Evolutionary conservation across 1,284 basidiomycete genomes (phyloP).

Genomic region (Boletus sp.): DNA sequence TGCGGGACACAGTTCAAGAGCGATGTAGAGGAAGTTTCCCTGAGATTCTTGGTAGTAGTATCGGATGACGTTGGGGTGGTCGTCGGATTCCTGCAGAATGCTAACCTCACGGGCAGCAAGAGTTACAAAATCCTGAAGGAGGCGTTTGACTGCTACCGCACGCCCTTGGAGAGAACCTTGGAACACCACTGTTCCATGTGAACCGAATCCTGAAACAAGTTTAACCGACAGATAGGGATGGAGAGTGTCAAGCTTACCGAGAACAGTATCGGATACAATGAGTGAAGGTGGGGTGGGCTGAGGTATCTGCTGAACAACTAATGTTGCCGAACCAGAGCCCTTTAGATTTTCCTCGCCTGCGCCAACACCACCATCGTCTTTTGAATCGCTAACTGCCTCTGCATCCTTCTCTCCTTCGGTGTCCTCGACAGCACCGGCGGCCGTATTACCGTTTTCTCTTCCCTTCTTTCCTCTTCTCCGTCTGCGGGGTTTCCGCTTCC

Average conservation of each 20-base stretch:
- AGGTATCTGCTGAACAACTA: constrained; percentile 27
- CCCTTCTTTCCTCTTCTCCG: constrained; percentile 49
- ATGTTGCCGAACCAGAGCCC: constrained; percentile 8
- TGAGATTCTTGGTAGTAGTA: constrained; percentile 97
- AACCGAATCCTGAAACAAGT: constrained; percentile 74
- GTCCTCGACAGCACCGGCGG: constrained; percentile 34
- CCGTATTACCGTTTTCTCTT: constrained; percentile 32
- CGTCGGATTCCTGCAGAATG: constrained; percentile 93
- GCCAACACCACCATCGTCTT: constrained; percentile 9
- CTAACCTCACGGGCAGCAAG: constrained; percentile 93
- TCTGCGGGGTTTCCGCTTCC: constrained; percentile 39
- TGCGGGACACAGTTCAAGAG: constrained; percentile 93
- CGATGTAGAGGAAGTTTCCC: constrained; percentile 94
- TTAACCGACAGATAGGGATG: background rate
- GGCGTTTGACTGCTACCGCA: constrained; percentile 94
- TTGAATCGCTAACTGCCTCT: constrained; percentile 11
- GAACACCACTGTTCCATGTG: constrained; percentile 94
- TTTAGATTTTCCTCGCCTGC: constrained; percentile 12
- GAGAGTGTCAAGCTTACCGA: constrained; percentile 50
- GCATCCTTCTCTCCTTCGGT: constrained; percentile 25
- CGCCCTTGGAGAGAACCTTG: constrained; percentile 93
- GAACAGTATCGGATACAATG: constrained; percentile 72
- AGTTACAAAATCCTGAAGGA: constrained; percentile 93
- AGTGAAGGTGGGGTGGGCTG: constrained; percentile 38
- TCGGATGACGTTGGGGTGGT: constrained; percentile 97